A percentile compares a stretch with the other conserved stretches of the same genome.
Evolutionary conservation across 495 filamentous ascomycete species (phyloP).

Genomic region (Xylaria bambusicola): DNA sequence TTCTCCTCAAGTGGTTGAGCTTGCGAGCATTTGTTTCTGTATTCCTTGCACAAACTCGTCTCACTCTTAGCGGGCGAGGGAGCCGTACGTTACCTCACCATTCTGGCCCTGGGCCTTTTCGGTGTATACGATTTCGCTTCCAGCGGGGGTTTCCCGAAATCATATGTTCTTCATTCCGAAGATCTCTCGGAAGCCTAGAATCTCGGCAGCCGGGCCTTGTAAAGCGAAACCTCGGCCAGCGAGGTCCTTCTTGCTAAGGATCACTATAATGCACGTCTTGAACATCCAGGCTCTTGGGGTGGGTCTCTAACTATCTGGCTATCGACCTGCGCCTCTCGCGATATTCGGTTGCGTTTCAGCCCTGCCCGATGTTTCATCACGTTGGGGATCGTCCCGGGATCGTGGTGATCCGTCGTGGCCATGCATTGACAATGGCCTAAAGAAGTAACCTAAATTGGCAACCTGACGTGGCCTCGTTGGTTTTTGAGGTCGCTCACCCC

Average conservation of each 20-base stretch:
- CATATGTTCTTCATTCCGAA: not conserved
- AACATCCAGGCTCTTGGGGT: not conserved
- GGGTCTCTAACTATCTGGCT: not conserved
- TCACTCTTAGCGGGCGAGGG: not conserved
- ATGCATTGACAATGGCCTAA: constrained; percentile 6
- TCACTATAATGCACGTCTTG: too few species aligned
- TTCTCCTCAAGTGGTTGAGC: too few species aligned
- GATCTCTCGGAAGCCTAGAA: not conserved
- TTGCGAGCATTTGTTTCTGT: too few species aligned
- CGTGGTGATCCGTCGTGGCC: constrained; percentile 11
- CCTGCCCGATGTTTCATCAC: constrained; percentile 7
- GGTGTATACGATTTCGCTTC: not conserved
- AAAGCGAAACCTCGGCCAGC: constrained; percentile 1
- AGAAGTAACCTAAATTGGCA: not conserved
- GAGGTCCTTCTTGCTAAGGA: not conserved
- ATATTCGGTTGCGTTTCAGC: constrained; percentile 18
- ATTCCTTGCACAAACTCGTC: too few species aligned
- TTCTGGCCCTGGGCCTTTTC: too few species aligned
- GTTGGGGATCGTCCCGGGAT: constrained; percentile 8
- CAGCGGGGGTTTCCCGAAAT: not conserved
- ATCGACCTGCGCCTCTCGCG: not conserved
- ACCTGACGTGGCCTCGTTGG: not conserved
- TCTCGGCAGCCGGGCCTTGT: not conserved
- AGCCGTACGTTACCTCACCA: not conserved
- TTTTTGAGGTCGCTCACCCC: not conserved